Conservation (phyloP, 352 stramenopile species). For the Phytopythium boreale region DNA sequence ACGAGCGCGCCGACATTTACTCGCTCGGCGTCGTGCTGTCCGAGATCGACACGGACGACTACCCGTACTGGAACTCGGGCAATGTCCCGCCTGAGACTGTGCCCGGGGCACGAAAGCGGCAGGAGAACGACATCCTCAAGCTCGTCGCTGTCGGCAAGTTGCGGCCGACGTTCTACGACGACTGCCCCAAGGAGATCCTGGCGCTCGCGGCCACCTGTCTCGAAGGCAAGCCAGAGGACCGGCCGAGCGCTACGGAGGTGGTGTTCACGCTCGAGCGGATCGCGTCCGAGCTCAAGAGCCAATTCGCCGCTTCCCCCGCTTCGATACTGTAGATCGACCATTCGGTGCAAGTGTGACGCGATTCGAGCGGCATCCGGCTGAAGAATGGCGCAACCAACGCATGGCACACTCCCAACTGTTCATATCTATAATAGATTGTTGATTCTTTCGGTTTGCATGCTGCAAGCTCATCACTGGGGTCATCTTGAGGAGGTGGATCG, state of each 20-base stretch:
- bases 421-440: neutral
- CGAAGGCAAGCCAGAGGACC: slow-evolving; percentile 37
- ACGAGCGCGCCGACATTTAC: slow-evolving; percentile 41
- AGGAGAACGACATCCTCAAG: slow-evolving; percentile 42
- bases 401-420: neutral
- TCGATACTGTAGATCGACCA: slow-evolving; percentile 3
- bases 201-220: slow-evolving; percentile 40
- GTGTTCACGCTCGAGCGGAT: slow-evolving; percentile 27
- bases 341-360: neutral
- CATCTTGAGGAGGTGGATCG: too few relatives aligned
- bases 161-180: slow-evolving; percentile 49
- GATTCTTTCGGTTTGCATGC: neutral
- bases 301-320: neutral
- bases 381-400: neutral
- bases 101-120: slow-evolving; percentile 16
- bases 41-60: slow-evolving; percentile 49
- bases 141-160: slow-evolving; percentile 32
- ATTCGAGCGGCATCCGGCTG: neutral
- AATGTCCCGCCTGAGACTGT: slow-evolving; percentile 18
- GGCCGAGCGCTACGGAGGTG: slow-evolving; percentile 36
- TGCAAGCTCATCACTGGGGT: too few relatives aligned
- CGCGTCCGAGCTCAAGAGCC: slow-evolving; percentile 18
- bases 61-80: slow-evolving; percentile 43
- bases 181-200: slow-evolving; percentile 38
- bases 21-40: slow-evolving; percentile 47